phyloP scores from a whole-genome alignment of 208 protist genomes.

The Perkinsela sp. region DNA sequence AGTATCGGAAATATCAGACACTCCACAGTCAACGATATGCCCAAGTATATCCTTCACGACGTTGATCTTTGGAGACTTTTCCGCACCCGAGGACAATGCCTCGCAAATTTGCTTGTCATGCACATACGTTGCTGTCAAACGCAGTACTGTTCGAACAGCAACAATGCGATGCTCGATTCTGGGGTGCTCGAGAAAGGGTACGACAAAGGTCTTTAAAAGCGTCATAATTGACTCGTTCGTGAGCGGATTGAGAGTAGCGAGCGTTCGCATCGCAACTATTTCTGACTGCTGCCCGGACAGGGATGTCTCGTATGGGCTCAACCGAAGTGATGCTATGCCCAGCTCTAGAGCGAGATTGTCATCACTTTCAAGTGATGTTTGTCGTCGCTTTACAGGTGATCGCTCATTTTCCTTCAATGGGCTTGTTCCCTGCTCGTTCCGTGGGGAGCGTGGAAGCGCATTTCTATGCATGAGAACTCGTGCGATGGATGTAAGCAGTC shows the following conservation, averaged over 20 bases:
- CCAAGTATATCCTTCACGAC: background rate
- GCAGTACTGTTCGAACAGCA: background rate
- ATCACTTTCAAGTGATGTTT: background rate
- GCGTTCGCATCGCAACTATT: background rate
- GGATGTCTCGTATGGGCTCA: background rate
- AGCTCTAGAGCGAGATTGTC: background rate
- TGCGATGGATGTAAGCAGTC: background rate
- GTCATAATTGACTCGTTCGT: constrained; percentile 1
- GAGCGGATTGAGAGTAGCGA: background rate
- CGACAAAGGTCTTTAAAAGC: background rate
- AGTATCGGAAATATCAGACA: background rate
- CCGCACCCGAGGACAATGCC: background rate
- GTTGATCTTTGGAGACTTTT: background rate
- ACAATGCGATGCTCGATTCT: background rate
- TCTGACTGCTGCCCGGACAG: background rate
- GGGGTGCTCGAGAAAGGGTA: background rate
- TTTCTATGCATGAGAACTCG: background rate
- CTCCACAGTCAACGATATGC: background rate
- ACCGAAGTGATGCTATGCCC: too few relatives aligned
- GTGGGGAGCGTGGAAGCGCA: background rate
- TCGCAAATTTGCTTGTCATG: background rate
- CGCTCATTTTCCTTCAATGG: background rate
- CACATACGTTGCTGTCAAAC: background rate
- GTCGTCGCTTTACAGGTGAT: background rate
- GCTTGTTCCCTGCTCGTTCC: background rate